phyloP scores from a whole-genome alignment of 345 rosid species.

The Camelina laxa region DNA sequence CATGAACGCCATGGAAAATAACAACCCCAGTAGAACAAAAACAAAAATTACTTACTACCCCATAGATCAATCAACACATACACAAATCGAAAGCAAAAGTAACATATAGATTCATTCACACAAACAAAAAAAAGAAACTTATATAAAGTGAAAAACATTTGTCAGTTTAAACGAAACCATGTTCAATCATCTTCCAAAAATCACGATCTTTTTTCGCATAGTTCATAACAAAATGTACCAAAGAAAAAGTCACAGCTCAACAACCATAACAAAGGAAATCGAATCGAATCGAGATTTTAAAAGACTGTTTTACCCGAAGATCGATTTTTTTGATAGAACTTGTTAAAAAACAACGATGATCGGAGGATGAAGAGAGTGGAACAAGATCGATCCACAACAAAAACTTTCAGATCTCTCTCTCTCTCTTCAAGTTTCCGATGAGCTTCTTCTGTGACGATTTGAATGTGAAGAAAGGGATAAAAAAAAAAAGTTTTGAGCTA shows the following conservation, averaged over 20 bases:
- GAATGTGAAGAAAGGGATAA: slow-evolving; percentile 4
- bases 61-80: slow-evolving; percentile 32
- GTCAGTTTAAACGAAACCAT: background rate
- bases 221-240: slow-evolving; percentile 41
- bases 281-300: slow-evolving; percentile 28
- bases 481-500: slow-evolving; percentile 6
- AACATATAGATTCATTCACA: background rate
- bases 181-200: slow-evolving; percentile 47
- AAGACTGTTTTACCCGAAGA: slow-evolving; percentile 51
- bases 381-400: slow-evolving; percentile 43
- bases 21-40: background rate
- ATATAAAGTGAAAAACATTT: background rate
- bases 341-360: slow-evolving; percentile 46
- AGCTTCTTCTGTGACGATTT: slow-evolving; percentile 26
- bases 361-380: slow-evolving; percentile 42
- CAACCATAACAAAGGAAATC: slow-evolving; percentile 4
- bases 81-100: slow-evolving; percentile 33
- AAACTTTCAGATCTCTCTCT: slow-evolving; percentile 42
- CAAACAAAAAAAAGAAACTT: background rate
- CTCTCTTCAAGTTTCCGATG: slow-evolving; percentile 36
- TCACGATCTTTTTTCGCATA: slow-evolving; percentile 27
- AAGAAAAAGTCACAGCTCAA: slow-evolving; percentile 29
- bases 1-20: slow-evolving; percentile 16
- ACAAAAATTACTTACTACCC: background rate
- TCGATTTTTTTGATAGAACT: slow-evolving; percentile 47